phyloP scores from a whole-genome alignment of 768 basidiomycete species.

The Dacryopinax primogenitus region DNA sequence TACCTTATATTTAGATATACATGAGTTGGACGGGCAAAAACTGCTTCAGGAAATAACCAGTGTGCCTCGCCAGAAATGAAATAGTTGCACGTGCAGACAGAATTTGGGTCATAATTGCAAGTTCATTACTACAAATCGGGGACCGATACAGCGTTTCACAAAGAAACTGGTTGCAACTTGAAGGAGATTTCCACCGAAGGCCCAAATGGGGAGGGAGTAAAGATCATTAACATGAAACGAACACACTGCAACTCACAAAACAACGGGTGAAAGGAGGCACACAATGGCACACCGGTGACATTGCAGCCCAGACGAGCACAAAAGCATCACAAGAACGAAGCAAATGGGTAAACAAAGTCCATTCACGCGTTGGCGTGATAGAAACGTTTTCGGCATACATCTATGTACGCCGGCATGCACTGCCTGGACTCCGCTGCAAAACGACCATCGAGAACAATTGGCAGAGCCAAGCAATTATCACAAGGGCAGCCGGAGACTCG shows the following conservation, averaged over 20 bases:
- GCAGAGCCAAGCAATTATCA: background rate
- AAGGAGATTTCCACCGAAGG: conserved; percentile 7
- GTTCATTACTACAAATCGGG: conserved; percentile 8
- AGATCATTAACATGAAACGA: conserved; percentile 6
- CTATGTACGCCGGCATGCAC: background rate
- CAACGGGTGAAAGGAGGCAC: background rate
- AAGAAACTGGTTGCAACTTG: conserved; percentile 1
- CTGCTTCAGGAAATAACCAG: background rate
- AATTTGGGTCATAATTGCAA: background rate
- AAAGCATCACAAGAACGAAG: background rate
- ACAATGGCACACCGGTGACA: background rate
- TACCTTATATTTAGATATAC: too few relatives aligned
- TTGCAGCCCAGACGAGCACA: background rate
- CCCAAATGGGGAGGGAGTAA: background rate
- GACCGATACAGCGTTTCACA: conserved; percentile 8
- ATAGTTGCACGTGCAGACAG: background rate
- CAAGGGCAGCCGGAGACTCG: background rate
- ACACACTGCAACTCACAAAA: background rate
- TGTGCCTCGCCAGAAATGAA: background rate
- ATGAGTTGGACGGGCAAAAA: too few relatives aligned
- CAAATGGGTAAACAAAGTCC: background rate
- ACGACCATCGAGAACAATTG: background rate
- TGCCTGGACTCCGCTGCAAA: background rate
- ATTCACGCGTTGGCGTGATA: background rate
- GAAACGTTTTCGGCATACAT: conserved; percentile 10